Percentiles rank a stretch among this genome's conserved stretches.
Conservation (phyloP, 2,329 filamentous ascomycete species). For the Ophiostoma novo-ulmi region DNA sequence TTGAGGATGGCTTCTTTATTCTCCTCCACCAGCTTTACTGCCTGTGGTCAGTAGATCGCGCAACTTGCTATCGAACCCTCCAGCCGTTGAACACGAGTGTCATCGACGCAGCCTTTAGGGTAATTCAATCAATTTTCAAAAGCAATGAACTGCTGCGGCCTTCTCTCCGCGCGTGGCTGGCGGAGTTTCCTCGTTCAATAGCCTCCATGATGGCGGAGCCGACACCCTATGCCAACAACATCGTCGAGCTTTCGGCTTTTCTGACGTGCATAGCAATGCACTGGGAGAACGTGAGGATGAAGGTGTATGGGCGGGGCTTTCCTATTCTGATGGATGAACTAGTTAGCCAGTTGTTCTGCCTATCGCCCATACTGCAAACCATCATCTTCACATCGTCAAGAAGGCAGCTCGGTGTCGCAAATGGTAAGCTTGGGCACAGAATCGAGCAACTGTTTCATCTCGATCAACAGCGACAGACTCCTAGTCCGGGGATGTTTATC, state of each 20-base stretch:
- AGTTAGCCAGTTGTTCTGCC: constrained; percentile 31
- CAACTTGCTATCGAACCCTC: not conserved
- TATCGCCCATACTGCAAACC: constrained; percentile 32
- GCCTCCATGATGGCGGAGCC: not conserved
- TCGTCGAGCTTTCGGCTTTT: not conserved
- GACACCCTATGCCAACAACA: not conserved
- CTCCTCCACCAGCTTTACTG: constrained; percentile 5
- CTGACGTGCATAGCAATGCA: not conserved
- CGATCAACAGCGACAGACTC: not conserved
- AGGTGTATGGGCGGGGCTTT: constrained; percentile 27
- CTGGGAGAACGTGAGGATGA: constrained; percentile 22
- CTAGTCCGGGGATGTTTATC: not conserved
- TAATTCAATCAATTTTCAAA: not conserved
- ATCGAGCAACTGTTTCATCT: not conserved
- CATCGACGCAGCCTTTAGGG: not conserved
- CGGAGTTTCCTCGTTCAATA: constrained; percentile 35
- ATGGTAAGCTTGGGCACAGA: no score
- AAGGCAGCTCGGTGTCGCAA: constrained; percentile 29
- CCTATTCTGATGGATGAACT: constrained; percentile 37
- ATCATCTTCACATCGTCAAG: constrained; percentile 33
- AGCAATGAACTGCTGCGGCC: constrained; percentile 2
- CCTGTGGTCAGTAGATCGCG: not conserved
- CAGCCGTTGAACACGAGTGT: not conserved
- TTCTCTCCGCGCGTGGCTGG: constrained; percentile 30
- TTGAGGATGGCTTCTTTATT: not conserved